phyloP scores from a whole-genome alignment of 441 rosid genomes.

The Cnidoscolus chayamansa region DNA sequence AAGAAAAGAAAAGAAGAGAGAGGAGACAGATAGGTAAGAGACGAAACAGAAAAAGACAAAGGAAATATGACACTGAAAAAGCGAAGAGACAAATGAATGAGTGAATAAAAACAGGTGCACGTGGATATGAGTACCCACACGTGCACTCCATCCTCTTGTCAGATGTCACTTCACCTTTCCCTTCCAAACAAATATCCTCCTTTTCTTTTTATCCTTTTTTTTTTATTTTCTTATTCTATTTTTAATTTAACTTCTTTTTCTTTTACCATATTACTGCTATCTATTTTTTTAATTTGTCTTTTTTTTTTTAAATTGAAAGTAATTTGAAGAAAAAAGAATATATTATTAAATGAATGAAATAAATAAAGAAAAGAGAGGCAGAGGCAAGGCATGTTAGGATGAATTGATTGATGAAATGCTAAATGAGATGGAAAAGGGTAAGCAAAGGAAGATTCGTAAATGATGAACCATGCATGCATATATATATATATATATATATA shows the following conservation, averaged over 20 bases:
- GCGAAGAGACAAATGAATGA: conserved; percentile 22
- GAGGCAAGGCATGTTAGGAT: no score
- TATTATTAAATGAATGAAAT: no score
- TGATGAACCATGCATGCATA: no score
- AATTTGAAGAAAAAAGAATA: no score
- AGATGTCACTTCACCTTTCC: no score
- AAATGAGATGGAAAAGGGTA: background rate
- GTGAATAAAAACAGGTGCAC: conserved; percentile 51
- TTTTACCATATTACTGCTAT: no score
- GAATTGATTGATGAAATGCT: background rate
- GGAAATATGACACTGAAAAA: background rate
- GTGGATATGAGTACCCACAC: conserved; percentile 17
- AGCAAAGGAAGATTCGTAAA: background rate
- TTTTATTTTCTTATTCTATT: no score
- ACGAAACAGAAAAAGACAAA: conserved; percentile 6
- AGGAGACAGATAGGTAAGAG: conserved; percentile 20
- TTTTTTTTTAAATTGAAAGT: no score
- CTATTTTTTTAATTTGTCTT: no score
- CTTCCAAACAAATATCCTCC: background rate
- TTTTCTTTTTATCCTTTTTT: background rate
- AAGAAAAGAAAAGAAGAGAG: background rate
- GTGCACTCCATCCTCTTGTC: conserved; percentile 39
- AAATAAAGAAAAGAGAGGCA: no score
- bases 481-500: no score
- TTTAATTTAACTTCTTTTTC: no score